Evolutionary conservation across 306 rosid genomes (phyloP), one percentile per base, ranked within the genome.

Genomic region (Phaseolus lunatus): DNA sequence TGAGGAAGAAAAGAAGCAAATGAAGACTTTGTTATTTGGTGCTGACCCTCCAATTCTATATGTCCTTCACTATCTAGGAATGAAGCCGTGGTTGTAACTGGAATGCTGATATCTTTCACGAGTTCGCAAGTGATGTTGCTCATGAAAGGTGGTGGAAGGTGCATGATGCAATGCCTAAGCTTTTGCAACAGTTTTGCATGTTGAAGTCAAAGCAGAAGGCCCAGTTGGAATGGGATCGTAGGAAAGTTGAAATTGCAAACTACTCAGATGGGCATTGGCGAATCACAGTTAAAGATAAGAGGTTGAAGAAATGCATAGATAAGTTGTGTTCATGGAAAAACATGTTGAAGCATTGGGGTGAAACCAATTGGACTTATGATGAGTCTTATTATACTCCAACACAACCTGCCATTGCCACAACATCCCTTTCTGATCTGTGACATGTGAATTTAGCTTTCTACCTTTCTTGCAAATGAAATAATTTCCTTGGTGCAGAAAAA

Each of bases 41-140:
- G 87, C 92, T 18, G 69, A 63, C 4, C 96, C 94, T 69, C 87
- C 94, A 44, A 57, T 84, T 43, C 85, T 87, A 3, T 86, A 87
- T 24, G 96, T 89, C n/a, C 89, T 89, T 61, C 96, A 91, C 65
- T 91, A 91, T 16, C 73, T 89, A 29, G 97, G 97, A 7, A 8
- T 80, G 41, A 91, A 91, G 84, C 94, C 97, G 14, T 86, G 97
- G 97, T 49, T 91, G 69, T 35, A 63, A 63, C 27, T 63, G 69
- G 69, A 63, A 63, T 9, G 9, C 14, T 35, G 69, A 63, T 18
- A 63, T 63, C 16, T 63, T 33, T 63, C 47, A 33, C 4, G 69
- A 63, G 69, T 63, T 63, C 18, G 69, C 69, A 35, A 63, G 69
- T 63, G 69, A 63, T 63, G 48, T 33, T 9, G 69, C 69, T 63